phyloP scores from a whole-genome alignment of 2,329 filamentous ascomycete genomes.

The Stachybotrys echinatus region DNA sequence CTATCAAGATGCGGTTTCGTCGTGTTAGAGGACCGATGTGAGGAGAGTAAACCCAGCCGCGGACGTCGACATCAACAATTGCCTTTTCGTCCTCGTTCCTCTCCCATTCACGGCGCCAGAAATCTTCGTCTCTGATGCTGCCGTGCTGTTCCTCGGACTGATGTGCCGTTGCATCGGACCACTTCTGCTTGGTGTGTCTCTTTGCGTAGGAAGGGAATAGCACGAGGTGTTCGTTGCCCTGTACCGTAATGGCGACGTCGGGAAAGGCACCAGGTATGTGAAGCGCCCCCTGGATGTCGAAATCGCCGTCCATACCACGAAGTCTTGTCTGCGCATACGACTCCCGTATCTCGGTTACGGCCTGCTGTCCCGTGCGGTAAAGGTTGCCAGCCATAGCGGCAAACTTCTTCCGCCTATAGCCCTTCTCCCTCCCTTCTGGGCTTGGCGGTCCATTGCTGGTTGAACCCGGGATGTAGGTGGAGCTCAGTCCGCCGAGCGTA shows the following conservation, averaged over 20 bases:
- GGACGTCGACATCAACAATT: slow-evolving; percentile 87
- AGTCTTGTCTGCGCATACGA: slow-evolving; percentile 51
- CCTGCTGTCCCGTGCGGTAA: slow-evolving; percentile 51
- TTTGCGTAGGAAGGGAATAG: slow-evolving; percentile 92
- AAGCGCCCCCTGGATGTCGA: slow-evolving; percentile 22
- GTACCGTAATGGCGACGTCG: slow-evolving; percentile 72
- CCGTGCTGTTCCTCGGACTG: slow-evolving; percentile 23
- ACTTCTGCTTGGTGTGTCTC: slow-evolving; percentile 39
- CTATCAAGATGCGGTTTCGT: slow-evolving; percentile 81
- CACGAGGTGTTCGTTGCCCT: slow-evolving; percentile 86
- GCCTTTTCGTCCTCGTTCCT: slow-evolving; percentile 76
- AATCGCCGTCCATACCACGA: slow-evolving; percentile 19
- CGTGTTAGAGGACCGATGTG: slow-evolving; percentile 79
- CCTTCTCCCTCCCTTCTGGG: slow-evolving; percentile 45
- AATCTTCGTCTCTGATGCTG: slow-evolving; percentile 59
- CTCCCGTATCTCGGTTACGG: slow-evolving; percentile 54
- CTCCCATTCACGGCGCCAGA: slow-evolving; percentile 76
- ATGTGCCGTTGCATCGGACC: background rate
- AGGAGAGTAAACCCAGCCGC: slow-evolving; percentile 91
- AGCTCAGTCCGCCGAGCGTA: slow-evolving; percentile 13
- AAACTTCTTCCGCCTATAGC: slow-evolving; percentile 72
- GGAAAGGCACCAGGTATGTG: slow-evolving; percentile 73
- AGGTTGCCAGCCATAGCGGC: slow-evolving; percentile 57
- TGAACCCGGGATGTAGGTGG: slow-evolving; percentile 19
- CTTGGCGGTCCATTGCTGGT: slow-evolving; percentile 17